Evolutionary conservation across 805 yeast genomes (phyloP).

Genomic region (Wickerhamiella domercqiae): DNA sequence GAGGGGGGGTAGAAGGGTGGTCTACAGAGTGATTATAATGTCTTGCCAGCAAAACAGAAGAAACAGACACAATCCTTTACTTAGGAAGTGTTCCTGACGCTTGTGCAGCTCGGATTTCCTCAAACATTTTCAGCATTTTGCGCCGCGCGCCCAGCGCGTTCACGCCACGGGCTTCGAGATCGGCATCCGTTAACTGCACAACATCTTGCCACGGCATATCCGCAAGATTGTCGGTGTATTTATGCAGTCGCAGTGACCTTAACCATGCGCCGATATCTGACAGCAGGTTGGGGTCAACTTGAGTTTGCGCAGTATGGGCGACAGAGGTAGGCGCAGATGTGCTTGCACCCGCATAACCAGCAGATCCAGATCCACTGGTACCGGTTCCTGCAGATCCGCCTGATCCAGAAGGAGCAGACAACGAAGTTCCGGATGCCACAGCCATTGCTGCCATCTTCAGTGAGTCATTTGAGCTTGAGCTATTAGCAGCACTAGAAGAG

Average conservation of each 20-base stretch:
- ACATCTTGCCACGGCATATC: slow-evolving; percentile 66
- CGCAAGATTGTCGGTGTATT: slow-evolving; percentile 74
- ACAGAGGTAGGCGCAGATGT: neutral
- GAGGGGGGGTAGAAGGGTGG: too few relatives aligned
- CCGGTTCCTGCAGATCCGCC: too few relatives aligned
- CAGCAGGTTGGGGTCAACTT: slow-evolving; percentile 28
- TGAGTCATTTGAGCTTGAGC: too few relatives aligned
- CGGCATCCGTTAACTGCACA: slow-evolving; percentile 51
- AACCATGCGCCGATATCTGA: slow-evolving; percentile 83
- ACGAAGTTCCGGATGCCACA: too few relatives aligned
- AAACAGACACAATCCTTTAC: too few relatives aligned
- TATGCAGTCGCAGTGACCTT: slow-evolving; percentile 76
- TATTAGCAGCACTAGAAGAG: too few relatives aligned
- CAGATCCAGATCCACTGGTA: too few relatives aligned
- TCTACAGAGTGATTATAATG: too few relatives aligned
- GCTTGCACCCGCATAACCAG: neutral
- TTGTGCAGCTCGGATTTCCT: slow-evolving; percentile 50
- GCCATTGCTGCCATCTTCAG: too few relatives aligned
- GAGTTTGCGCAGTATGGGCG: slow-evolving; percentile 1
- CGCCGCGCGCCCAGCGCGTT: slow-evolving; percentile 92
- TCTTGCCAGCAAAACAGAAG: too few relatives aligned
- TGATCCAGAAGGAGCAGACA: too few relatives aligned
- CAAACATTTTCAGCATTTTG: slow-evolving; percentile 82
- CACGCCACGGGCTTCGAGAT: slow-evolving; percentile 67
- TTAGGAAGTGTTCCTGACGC: slow-evolving; percentile 21